phyloP scores from a whole-genome alignment of 1,284 basidiomycete species.

The Phlebopus sp. region DNA sequence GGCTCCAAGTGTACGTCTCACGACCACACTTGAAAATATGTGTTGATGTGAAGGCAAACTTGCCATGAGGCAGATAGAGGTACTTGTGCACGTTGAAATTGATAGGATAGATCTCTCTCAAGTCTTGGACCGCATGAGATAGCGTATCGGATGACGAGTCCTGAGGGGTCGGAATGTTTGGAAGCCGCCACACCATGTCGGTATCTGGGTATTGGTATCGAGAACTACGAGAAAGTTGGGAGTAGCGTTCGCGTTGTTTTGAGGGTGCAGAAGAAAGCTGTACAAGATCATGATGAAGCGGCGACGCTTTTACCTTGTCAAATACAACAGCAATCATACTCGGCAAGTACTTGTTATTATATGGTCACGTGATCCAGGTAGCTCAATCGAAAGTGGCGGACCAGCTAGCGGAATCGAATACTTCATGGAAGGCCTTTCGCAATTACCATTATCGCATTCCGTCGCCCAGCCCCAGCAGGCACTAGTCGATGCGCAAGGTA shows the following conservation, averaged over 20 bases:
- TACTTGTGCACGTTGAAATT: slow-evolving; percentile 3
- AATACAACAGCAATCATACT: neutral
- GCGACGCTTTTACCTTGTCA: neutral
- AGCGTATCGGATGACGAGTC: neutral
- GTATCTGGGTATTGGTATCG: neutral
- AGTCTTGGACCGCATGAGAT: slow-evolving; percentile 2
- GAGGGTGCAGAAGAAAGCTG: neutral
- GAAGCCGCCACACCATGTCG: neutral
- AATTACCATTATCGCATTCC: slow-evolving; percentile 15
- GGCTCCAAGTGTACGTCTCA: neutral
- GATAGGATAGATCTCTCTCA: slow-evolving; percentile 6
- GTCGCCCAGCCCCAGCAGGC: slow-evolving; percentile 17
- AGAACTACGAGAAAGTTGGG: no score
- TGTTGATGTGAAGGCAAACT: slow-evolving; percentile 7
- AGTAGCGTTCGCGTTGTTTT: neutral
- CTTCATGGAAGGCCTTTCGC: slow-evolving; percentile 22
- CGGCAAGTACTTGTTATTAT: neutral
- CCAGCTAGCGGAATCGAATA: neutral
- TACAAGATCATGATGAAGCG: neutral
- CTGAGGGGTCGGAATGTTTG: neutral
- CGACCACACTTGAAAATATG: neutral
- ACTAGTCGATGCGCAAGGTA: slow-evolving; percentile 25
- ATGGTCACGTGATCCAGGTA: neutral
- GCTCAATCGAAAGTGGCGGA: slow-evolving; percentile 4
- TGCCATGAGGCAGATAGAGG: slow-evolving; percentile 10